Evolutionary conservation across 1,139 yeast species (phyloP).

Genomic region (Pichia sp.): DNA sequence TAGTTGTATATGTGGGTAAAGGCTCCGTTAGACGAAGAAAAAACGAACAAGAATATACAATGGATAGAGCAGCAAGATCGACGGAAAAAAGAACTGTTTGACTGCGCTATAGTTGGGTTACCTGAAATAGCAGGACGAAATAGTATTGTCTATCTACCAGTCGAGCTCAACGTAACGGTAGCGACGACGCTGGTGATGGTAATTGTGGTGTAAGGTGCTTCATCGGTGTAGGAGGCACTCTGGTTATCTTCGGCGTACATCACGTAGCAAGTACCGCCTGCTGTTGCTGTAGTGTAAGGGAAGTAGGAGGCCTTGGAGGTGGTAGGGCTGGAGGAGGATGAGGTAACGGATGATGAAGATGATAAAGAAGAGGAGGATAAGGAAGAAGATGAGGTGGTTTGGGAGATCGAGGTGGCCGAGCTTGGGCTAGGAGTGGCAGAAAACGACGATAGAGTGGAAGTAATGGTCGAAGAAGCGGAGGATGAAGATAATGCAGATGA

Average conservation of each 20-base stretch:
- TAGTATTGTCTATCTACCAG: background rate
- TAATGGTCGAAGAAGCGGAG: background rate
- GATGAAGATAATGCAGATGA: conserved; percentile 6
- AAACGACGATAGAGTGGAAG: conserved; percentile 3
- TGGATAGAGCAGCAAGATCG: background rate
- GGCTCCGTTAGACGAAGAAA: background rate
- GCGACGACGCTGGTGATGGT: conserved; percentile 32
- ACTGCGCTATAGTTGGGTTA: background rate
- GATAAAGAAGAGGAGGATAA: conserved; percentile 8
- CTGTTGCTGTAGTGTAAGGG: conserved; percentile 30
- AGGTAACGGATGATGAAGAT: conserved; percentile 5
- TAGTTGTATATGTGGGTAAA: background rate
- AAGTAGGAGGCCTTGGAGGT: conserved; percentile 22
- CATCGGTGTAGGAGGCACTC: conserved; percentile 26
- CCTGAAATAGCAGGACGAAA: too few species aligned
- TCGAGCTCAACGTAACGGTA: conserved; percentile 27
- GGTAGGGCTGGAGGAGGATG: conserved; percentile 9
- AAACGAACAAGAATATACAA: background rate
- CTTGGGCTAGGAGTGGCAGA: conserved; percentile 8
- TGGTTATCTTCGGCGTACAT: conserved; percentile 32
- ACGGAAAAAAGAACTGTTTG: conserved; percentile 1
- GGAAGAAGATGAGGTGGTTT: conserved; percentile 12
- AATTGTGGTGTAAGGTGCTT: conserved; percentile 30
- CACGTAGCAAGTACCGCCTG: conserved; percentile 32
- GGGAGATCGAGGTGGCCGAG: conserved; percentile 12